These are phyloP conservation scores for Galium porrigens DNA, from an alignment of 305 asterid genomes.

Conservation along the genomic window DNA sequence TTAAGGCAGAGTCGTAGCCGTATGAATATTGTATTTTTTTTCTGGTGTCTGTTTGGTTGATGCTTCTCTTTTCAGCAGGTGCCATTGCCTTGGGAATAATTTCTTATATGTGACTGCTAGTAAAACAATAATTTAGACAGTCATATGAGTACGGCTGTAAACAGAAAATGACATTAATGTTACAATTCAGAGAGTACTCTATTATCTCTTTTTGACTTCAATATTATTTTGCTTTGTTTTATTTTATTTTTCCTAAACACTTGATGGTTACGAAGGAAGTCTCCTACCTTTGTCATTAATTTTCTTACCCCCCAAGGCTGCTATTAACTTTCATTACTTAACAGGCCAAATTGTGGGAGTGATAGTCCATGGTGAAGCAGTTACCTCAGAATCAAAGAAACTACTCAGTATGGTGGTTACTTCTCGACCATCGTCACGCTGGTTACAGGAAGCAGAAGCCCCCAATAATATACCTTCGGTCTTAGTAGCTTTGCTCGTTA, in stretches of 20 bases:
- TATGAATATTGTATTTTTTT: too few relatives aligned
- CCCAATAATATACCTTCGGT: constrained; percentile 20
- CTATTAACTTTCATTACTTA: constrained; percentile 10
- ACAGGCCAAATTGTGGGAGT: constrained; percentile 83
- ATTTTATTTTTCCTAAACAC: neutral
- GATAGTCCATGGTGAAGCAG: constrained; percentile 31
- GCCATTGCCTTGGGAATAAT: neutral
- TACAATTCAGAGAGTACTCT: neutral
- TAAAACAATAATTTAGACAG: neutral
- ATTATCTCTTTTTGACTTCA: constrained; percentile 1
- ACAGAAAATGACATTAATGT: too few relatives aligned
- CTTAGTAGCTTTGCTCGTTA: constrained; percentile 47
- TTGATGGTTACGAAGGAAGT: neutral
- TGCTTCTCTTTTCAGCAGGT: too few relatives aligned
- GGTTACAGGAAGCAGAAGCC: constrained; percentile 38
- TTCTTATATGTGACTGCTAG: neutral
- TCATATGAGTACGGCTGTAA: neutral
- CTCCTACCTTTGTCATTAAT: too few relatives aligned
- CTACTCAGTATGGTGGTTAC: constrained; percentile 32
- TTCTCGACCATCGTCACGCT: constrained; percentile 54
- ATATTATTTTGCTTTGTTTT: neutral
- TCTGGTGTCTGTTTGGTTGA: too few relatives aligned
- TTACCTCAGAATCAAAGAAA: constrained; percentile 30
- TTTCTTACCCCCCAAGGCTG: neutral
- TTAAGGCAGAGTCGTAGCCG: neutral